Percentiles rank a stretch among this genome's conserved stretches.
Conservation (phyloP, 2,329 filamentous ascomycete species). For the Fusarium neocosmosporiellum region DNA sequence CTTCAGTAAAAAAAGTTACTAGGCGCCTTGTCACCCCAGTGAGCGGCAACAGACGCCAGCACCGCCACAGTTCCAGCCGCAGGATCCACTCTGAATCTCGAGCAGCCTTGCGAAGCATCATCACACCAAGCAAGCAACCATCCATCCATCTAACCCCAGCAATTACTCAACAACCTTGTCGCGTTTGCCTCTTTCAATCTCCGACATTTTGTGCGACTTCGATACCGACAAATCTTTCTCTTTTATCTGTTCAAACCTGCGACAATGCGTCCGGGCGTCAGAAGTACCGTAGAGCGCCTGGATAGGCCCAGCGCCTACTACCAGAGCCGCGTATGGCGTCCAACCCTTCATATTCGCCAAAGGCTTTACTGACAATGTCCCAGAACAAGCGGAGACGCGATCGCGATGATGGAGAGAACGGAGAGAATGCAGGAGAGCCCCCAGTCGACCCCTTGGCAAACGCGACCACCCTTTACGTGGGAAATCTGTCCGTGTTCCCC, state of each 20-base stretch:
- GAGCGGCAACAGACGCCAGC: slow-evolving; percentile 12
- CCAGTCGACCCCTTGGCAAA: slow-evolving; percentile 78
- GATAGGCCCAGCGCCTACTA: slow-evolving; percentile 97
- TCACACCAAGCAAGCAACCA: neutral
- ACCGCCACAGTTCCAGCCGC: slow-evolving; percentile 17
- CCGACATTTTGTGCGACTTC: neutral
- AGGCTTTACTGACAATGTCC: slow-evolving; percentile 5
- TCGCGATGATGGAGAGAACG: slow-evolving; percentile 66
- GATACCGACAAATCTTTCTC: neutral
- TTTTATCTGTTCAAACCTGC: neutral
- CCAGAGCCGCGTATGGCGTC: slow-evolving; percentile 74
- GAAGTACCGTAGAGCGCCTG: slow-evolving; percentile 87
- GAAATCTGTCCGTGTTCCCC: slow-evolving; percentile 76
- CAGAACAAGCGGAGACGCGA: slow-evolving; percentile 80
- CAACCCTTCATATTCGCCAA: neutral
- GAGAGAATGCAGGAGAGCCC: slow-evolving; percentile 59
- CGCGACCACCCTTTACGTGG: slow-evolving; percentile 96
- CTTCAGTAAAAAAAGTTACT: slow-evolving; percentile 10
- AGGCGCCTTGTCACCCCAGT: slow-evolving; percentile 17
- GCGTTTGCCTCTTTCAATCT: neutral
- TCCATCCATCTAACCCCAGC: neutral
- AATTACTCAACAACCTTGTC: slow-evolving; percentile 2
- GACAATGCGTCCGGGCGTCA: slow-evolving; percentile 58
- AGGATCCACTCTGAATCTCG: slow-evolving; percentile 17
- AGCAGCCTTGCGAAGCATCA: slow-evolving; percentile 27